A percentile compares a stretch with the other conserved stretches of the same genome.
These are phyloP conservation scores for Globisporangium paroecandrum DNA, from an alignment of 352 stramenopile genomes.

Conservation along the genomic window DNA sequence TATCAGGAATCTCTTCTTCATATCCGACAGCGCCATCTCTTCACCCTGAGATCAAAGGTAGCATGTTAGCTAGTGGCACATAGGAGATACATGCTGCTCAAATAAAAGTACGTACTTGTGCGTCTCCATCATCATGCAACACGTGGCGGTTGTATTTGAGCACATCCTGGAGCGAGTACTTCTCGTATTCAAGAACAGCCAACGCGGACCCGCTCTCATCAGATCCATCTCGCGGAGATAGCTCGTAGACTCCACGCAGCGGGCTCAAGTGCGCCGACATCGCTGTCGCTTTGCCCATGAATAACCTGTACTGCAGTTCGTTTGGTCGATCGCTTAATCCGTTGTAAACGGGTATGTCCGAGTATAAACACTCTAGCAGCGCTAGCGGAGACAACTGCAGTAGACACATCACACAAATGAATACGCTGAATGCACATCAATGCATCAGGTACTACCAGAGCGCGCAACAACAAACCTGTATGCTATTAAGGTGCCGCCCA, in stretches of 20 bases:
- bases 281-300: not conserved
- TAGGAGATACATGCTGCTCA: no score
- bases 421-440: not conserved
- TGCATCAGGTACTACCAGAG: not conserved
- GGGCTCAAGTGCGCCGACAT: conserved; percentile 26
- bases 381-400: conserved; percentile 21
- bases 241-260: conserved; percentile 35
- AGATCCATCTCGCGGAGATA: not conserved
- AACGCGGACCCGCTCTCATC: conserved; percentile 16
- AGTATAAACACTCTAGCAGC: conserved; percentile 49
- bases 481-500: not conserved
- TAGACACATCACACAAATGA: not conserved
- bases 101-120: not conserved
- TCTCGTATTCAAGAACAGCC: conserved; percentile 65
- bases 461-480: not conserved
- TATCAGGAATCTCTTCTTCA: conserved; percentile 67
- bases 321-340: not conserved
- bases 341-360: conserved; percentile 41
- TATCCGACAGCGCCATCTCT: conserved; percentile 35
- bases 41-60: conserved; percentile 14
- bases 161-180: conserved; percentile 62
- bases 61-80: not conserved
- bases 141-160: conserved; percentile 68
- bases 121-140: conserved; percentile 33
- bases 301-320: not conserved